Base-by-base conservation (phyloP, 306 rosid species). In the Sophora flavescens region DNA sequence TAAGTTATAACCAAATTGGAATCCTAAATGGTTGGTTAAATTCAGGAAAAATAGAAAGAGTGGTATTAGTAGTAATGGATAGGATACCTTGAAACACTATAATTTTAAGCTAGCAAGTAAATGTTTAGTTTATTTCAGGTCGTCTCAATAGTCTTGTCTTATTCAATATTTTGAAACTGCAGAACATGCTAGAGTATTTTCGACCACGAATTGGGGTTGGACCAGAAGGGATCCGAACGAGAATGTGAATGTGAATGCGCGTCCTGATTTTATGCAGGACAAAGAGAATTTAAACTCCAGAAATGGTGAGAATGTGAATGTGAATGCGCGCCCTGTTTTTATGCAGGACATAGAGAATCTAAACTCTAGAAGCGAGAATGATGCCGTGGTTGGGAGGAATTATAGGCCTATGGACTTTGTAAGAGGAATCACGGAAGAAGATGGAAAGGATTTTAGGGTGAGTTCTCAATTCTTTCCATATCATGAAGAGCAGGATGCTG, bases 321-420 rank as follows among this genome's bases (percentile, higher is more conserved):
- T n/a, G n/a, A n/a, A n/a, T n/a, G n/a, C n/a, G n/a, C n/a, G n/a
- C n/a, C n/a, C n/a, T n/a, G n/a, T n/a, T n/a, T 80, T 50, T 16
- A 59, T 71, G 79, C 80, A 2, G 61, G 76, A 52, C 80, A 69
- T 10, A 36, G 73, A 77, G 41, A 83, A 63, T 42, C 28, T 80
- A 5, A 77, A 78, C 67, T 64, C 85, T 70, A n/a, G n/a, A n/a
- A n/a, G n/a, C 17, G 57, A 52, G 62, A 80, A 58, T 28, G 82
- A 92, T 77, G 17, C 72, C 17, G 84, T 74, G 82, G 18, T 74
- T 42, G 54, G 42, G 71, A 60, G 44, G 57, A 82, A 59, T 53
- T 53, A 41, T 32, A 79, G 77, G 33, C 69, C 89, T 33, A 82
- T 86, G 96, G 89, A 83, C 79, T 88, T 84, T 74, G 97, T 90